Evolutionary conservation across 768 basidiomycete species (phyloP).

Genomic region (Rhizopogon rudus): DNA sequence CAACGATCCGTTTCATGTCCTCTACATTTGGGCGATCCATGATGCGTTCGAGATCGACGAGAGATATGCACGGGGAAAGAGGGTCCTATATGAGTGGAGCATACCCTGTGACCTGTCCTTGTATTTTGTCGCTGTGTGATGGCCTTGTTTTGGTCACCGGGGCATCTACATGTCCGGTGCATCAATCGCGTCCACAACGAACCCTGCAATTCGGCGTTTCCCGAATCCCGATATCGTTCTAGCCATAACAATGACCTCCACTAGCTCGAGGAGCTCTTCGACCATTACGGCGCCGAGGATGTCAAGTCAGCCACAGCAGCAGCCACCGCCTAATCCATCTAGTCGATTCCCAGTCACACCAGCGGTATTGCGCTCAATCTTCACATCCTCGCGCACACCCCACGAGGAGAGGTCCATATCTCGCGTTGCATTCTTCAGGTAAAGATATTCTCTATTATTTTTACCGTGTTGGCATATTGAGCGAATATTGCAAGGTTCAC

Average conservation of each 20-base stretch:
- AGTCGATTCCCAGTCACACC: conserved; percentile 81
- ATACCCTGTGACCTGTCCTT: not conserved
- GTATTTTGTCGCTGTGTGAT: not conserved
- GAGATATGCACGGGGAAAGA: not conserved
- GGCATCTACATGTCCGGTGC: not conserved
- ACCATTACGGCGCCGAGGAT: conserved; percentile 38
- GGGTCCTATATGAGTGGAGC: not conserved
- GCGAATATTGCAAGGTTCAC: conserved; percentile 50
- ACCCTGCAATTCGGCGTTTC: not conserved
- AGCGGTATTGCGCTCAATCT: conserved; percentile 76
- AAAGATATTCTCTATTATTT: conserved; percentile 6
- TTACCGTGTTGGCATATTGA: not conserved
- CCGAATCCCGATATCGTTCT: not conserved
- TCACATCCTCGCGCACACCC: conserved; percentile 78
- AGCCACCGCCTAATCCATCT: conserved; percentile 39
- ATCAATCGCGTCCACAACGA: not conserved
- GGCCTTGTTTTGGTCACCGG: not conserved
- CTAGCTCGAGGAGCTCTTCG: conserved; percentile 47
- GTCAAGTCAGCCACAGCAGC: conserved; percentile 27
- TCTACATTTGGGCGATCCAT: conserved; percentile 29
- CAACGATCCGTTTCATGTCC: conserved; percentile 55
- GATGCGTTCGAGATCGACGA: not conserved
- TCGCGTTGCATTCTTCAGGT: conserved; percentile 85
- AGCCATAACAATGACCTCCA: conserved; percentile 18
- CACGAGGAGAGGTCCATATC: conserved; percentile 82